These are phyloP conservation scores for Gonapodya prolifera DNA, from an alignment of 192 early-diverging fungal genomes.

Conservation along the genomic window DNA sequence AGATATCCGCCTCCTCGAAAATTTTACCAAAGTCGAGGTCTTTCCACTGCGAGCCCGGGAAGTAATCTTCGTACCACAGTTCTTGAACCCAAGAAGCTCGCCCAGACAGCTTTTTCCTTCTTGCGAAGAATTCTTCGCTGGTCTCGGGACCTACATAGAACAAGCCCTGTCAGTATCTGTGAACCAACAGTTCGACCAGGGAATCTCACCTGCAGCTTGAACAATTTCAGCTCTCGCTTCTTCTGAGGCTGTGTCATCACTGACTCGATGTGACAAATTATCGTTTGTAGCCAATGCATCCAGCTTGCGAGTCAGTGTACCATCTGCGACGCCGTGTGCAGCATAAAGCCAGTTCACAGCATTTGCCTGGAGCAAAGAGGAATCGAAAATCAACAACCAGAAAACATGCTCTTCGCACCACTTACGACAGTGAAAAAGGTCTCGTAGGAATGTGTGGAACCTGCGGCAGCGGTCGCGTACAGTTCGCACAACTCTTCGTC, in stretches of 20 bases:
- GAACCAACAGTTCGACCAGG: no score
- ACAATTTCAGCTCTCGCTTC: neutral
- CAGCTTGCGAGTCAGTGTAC: neutral
- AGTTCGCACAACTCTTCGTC: constrained; percentile 33
- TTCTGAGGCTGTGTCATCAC: neutral
- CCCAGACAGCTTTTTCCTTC: neutral
- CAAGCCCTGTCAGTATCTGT: no score
- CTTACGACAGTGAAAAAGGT: constrained; percentile 1
- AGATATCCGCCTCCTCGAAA: neutral
- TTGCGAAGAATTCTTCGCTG: neutral
- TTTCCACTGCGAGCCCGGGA: neutral
- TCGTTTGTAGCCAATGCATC: neutral
- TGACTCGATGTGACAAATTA: no score
- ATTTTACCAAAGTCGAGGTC: neutral
- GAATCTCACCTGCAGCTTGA: neutral
- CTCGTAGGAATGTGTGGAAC: neutral
- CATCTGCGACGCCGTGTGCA: constrained; percentile 33
- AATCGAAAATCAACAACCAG: neutral
- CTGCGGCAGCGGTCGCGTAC: constrained; percentile 20
- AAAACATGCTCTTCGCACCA: constrained; percentile 44
- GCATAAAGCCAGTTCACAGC: constrained; percentile 65
- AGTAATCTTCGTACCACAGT: neutral
- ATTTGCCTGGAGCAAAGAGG: constrained; percentile 46
- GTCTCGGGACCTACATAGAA: neutral
- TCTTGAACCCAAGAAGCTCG: neutral